Base-by-base conservation (phyloP, 768 basidiomycete species). In the Terana coerulea region DNA sequence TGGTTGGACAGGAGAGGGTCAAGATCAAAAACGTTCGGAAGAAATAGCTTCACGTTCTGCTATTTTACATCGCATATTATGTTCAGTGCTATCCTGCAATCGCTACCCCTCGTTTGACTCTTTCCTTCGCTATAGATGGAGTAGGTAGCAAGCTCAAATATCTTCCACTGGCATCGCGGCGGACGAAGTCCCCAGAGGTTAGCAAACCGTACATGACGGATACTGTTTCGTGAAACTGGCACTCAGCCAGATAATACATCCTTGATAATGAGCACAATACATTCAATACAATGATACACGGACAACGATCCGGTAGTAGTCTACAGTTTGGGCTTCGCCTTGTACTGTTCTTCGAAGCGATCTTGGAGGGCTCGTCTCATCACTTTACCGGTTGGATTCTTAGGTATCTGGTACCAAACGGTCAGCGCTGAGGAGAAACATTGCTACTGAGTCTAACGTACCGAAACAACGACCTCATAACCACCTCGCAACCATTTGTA, bases 11-110 rank as follows among this genome's bases (percentile, higher is more conserved):
- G 61, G 95, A 99, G 69, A 87, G 85, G 47, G 87, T 98, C 62
- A 81, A 87, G 64, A 86, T 97, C 55, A 97, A 91, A 73, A 83
- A 83, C 56, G 85, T 94, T 53, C 95, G 93, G 77, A 98, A 95
- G 81, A 97, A 97, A 75, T 97, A 91, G 78, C n/a, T n/a, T n/a
- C n/a, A 46, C 45, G 17, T 14, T 39, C 37, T 11, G 12, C 40
- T 12, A 46, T 30, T 51, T 29, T 9, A 15, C 35, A 9, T 22
- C 19, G 34, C 40, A 22, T 26, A 25, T 28, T 47, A 37, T 24
- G 31, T 15, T 5, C 29, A 22, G 15, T 26, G 30, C 30, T 34
- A 47, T 47, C 19, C 11, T n/a, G 15, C 46, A 22, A 11, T 39
- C n/a, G n/a, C n/a, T n/a, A n/a, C n/a, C n/a, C n/a, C n/a, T n/a